Evolutionary conservation across 2,329 filamentous ascomycete species (phyloP).

Genomic region (Periglandula ipomoeae): DNA sequence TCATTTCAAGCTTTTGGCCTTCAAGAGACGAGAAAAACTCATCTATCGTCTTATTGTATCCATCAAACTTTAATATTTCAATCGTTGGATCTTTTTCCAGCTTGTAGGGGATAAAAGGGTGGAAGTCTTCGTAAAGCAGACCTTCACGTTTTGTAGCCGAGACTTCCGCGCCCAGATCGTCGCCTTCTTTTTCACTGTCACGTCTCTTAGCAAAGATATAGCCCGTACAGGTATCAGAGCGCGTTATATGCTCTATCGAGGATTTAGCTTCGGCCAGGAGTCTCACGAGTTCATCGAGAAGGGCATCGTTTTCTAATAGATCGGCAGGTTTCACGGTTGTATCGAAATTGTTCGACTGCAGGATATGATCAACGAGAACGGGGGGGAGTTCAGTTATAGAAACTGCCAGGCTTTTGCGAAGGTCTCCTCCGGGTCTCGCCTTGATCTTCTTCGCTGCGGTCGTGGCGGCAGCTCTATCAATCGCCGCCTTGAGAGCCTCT

Average conservation of each 20-base stretch:
- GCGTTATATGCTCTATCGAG: constrained; percentile 55
- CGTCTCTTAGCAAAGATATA: constrained; percentile 77
- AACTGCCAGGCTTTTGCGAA: constrained; percentile 72
- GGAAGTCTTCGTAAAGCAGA: constrained; percentile 86
- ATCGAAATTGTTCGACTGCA: constrained; percentile 63
- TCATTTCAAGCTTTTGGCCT: constrained; percentile 81
- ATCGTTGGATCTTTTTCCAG: constrained; percentile 58
- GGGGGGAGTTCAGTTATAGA: constrained; percentile 86
- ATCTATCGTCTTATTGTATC: constrained; percentile 89
- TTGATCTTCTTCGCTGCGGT: constrained; percentile 53
- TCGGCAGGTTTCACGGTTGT: constrained; percentile 56
- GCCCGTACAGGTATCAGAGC: constrained; percentile 57
- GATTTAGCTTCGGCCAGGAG: constrained; percentile 63
- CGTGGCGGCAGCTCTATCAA: constrained; percentile 46
- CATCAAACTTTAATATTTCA: constrained; percentile 66
- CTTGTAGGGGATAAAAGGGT: constrained; percentile 80
- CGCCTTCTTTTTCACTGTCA: constrained; percentile 6
- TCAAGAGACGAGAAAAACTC: constrained; percentile 97
- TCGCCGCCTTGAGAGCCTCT: constrained; percentile 57
- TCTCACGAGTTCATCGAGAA: constrained; percentile 57
- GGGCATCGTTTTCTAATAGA: constrained; percentile 55
- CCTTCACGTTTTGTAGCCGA: constrained; percentile 31
- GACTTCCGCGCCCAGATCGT: constrained; percentile 20
- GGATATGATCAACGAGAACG: constrained; percentile 76
- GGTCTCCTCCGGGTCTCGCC: constrained; percentile 62